Conservation (phyloP, 1,284 basidiomycete species). For the Salmacisia buchloeana region DNA sequence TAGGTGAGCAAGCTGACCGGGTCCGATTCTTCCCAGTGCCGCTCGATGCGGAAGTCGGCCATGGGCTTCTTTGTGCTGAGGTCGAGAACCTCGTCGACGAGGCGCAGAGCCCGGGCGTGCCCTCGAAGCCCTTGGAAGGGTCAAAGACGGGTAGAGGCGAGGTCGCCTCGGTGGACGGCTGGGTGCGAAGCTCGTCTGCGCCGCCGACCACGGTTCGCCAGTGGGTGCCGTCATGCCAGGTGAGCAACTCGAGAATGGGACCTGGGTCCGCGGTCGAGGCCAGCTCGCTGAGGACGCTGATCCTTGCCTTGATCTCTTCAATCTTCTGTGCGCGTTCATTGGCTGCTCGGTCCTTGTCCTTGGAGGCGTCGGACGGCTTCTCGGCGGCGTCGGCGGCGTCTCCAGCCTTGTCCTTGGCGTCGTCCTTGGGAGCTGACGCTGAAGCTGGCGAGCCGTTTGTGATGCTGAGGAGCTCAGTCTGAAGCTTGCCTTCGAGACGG, state of each 20-base stretch:
- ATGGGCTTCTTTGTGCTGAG: conserved; percentile 32
- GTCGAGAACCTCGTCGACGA: conserved; percentile 32
- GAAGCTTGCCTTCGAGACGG: conserved; percentile 37
- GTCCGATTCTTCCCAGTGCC: conserved; percentile 47
- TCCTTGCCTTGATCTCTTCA: conserved; percentile 42
- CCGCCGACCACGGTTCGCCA: conserved; percentile 50
- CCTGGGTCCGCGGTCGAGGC: conserved; percentile 41
- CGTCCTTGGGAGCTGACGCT: conserved; percentile 4
- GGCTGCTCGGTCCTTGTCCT: conserved; percentile 7
- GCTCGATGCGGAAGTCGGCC: conserved; percentile 48
- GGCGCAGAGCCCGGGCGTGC: conserved; percentile 11
- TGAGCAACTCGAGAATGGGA: conserved; percentile 48
- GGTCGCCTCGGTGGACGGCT: neutral
- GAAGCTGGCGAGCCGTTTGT: conserved; percentile 13
- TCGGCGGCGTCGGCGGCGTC: conserved; percentile 8
- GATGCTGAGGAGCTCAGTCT: conserved; percentile 31
- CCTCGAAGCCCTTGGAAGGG: conserved; percentile 32
- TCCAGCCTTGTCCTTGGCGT: conserved; percentile 11
- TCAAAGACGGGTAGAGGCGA: conserved; percentile 17
- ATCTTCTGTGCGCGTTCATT: conserved; percentile 24
- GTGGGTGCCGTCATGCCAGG: conserved; percentile 49
- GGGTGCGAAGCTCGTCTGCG: conserved; percentile 40
- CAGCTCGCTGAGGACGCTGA: conserved; percentile 45
- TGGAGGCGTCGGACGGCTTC: conserved; percentile 8
- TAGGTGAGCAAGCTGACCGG: conserved; percentile 48